Percentiles rank a stretch among this genome's conserved stretches.
These are phyloP conservation scores for Epithemia pelagica DNA, from an alignment of 108 stramenopile genomes.

Conservation along the genomic window DNA sequence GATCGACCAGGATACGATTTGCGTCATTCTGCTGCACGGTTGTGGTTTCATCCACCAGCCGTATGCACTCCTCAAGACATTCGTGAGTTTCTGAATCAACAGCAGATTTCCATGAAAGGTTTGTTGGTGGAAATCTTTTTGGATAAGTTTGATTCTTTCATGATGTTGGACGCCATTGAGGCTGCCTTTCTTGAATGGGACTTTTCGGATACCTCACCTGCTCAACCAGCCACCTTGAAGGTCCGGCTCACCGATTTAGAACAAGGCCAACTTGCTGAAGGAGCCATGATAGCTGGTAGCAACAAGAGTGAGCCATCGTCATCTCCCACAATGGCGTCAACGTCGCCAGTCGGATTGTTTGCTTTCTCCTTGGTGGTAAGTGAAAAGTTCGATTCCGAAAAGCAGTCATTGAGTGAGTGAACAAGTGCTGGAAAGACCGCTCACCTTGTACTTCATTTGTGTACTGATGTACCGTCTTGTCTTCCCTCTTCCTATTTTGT, in stretches of 20 bases:
- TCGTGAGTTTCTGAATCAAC: constrained; percentile 15
- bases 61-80: constrained; percentile 18
- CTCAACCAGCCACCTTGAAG: constrained; percentile 28
- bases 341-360: constrained; percentile 25
- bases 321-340: no score
- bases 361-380: constrained; percentile 23
- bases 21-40: constrained; percentile 22
- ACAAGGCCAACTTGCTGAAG: background rate
- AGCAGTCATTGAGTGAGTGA: no score
- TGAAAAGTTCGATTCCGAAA: no score
- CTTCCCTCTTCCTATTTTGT: background rate
- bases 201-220: constrained; percentile 14
- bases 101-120: constrained; percentile 15
- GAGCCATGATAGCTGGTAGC: no score
- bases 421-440: no score
- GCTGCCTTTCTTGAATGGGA: constrained; percentile 20
- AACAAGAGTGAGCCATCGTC: no score
- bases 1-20: constrained; percentile 38
- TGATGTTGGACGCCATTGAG: constrained; percentile 28
- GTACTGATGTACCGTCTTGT: background rate
- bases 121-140: constrained; percentile 32
- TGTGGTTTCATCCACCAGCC: constrained; percentile 29
- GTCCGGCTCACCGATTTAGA: constrained; percentile 30
- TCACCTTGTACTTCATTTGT: no score
- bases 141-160: constrained; percentile 29